Base-by-base conservation (phyloP, 176 grass and related monocot genomes). In the Lolium perenne region DNA sequence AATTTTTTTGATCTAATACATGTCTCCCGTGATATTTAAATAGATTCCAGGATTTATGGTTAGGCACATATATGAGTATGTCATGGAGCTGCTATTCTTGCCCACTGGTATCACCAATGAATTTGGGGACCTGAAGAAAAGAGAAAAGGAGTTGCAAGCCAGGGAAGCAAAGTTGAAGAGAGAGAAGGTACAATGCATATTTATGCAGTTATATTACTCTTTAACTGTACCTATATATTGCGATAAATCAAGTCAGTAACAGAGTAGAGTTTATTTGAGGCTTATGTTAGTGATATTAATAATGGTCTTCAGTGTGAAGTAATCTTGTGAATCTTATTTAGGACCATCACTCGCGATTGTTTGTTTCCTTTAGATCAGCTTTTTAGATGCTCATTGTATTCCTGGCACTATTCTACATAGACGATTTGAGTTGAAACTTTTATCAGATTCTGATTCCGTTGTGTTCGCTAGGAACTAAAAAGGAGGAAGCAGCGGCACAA, bases 141-240 rank as follows among this genome's bases (percentile, higher is more conserved):
- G 88, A 74, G 97, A 98, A 80, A 95, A 84, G 82, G 92, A 98
- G 87, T 88, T 98, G 38, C 92, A 98, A 87, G 90, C 92, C 23
- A 95, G 95, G 82, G 97, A 94, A 76, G 26, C 26, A 29, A 2
- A 29, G 26, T 29, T 29, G 26, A 29, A 29, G 88, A 99, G 90
- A 4, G 97, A 99, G 85, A 96, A 81, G 89, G 97, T 96, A 93
- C 26, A 71, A 57, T 45, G 32, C 23, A 17, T 40, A 67, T 56
- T 46, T 59, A 83, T 66, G 38, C 26, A 56, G 46, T 22, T 61
- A 18, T 16, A 57, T 18, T 4, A 51, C 14, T 23, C 11, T 25
- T 84, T 80, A 49, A 77, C 25, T 77, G 49, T 66, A 41, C 4
- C 22, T 21, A 13, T 58, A 29, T 29, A 29, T 29, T 50, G 25